These are phyloP conservation scores for Echinochloa phyllopogon DNA, from an alignment of 176 grass and related monocot genomes.

Conservation along the genomic window DNA sequence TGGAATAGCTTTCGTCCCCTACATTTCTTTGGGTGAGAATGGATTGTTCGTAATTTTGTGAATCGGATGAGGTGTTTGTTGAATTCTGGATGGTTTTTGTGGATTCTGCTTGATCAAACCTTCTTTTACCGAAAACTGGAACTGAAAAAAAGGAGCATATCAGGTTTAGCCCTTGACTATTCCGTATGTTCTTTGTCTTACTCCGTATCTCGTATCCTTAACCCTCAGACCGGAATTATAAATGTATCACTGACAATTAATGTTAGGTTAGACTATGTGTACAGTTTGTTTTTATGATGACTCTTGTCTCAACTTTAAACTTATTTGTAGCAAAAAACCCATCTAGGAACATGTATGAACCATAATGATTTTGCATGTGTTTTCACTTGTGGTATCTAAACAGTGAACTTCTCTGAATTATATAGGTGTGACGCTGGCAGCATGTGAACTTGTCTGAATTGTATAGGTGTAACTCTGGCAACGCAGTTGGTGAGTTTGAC, in stretches of 20 bases:
- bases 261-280: not conserved
- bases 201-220: not conserved
- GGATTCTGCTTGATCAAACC: not conserved
- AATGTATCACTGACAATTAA: not conserved
- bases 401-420: constrained; percentile 18
- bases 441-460: not conserved
- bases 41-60: not conserved
- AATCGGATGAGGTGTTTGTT: not conserved
- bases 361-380: not conserved
- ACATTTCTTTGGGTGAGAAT: not conserved
- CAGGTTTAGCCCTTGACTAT: not conserved
- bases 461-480: constrained; percentile 35
- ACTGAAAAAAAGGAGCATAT: not conserved
- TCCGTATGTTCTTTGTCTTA: not conserved
- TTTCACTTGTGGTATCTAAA: not conserved
- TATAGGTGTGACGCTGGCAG: constrained; percentile 75
- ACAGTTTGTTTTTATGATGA: not conserved
- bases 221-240: not conserved
- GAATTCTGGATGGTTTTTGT: not conserved
- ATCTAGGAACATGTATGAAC: not conserved
- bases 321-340: not conserved
- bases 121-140: not conserved
- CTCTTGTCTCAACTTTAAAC: not conserved
- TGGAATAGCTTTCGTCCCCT: not conserved
- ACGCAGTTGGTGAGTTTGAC: constrained; percentile 86